Evolutionary conservation across 108 stramenopile genomes (phyloP), one percentile per base, ranked within the genome.

Genomic region (Nannochloropsis salina): DNA sequence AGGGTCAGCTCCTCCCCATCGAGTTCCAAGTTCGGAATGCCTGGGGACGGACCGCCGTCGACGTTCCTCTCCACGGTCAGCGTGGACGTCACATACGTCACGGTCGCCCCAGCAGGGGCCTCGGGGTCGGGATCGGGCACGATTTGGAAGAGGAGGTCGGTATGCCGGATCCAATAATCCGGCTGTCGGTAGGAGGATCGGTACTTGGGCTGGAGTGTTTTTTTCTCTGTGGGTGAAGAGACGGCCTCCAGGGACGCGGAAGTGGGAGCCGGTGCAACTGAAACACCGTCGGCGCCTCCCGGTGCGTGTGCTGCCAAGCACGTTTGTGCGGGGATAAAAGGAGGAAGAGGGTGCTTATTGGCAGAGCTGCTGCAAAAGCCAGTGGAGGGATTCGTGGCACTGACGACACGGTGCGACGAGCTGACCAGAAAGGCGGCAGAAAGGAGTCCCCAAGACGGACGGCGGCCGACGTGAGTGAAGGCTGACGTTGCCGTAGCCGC

Each of bases 21-120:
- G 20, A 74, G 61, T n/a, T 74, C 61, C 61, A 74, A 74, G n/a
- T 74, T 74, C n/a, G 61, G 61, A 74, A 74, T 74, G 61, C 61
- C 61, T n/a, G 61, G 61, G 5, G 61, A n/a, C 8, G 61, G 61
- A n/a, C 61, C 61, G 2, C 61, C 61, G 20, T 74, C 61, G 20
- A 3, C 61, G n/a, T 74, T 74, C 61, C 61, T 74, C 61, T 74
- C 61, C 61, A 74, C 61, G 15, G 61, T 74, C 8, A 74, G 8
- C 8, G 61, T 74, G 20, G 61, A 74, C 15, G 61, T 74, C 61
- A 74, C 61, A 74, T 74, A 74, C n/a, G 61, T 74, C 61, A 74
- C 61, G 0, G 61, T 74, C 61, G 61, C 61, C 61, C 61, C 61
- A n/a, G 61, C 61, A 15, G 61, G 20, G 61, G 61, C 61, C 8